Conservation (phyloP, 257 asterid species). For the Solanum habrochaites region DNA sequence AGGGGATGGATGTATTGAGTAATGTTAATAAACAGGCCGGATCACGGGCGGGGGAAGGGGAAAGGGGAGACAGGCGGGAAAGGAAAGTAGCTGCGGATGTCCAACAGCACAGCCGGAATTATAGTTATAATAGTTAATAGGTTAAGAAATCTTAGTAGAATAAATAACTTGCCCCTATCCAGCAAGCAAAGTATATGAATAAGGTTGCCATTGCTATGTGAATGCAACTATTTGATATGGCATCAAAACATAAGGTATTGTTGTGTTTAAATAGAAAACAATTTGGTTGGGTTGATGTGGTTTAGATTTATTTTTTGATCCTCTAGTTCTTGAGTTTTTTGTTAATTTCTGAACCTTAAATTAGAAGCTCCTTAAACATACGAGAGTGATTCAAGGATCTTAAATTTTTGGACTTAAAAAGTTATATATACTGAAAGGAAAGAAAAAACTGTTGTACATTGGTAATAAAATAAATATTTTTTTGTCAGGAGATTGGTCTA, state of each 20-base stretch:
- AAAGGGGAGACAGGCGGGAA: no score
- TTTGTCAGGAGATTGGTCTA: no score
- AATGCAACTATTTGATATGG: background rate
- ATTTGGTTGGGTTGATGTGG: background rate
- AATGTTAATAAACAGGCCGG: background rate
- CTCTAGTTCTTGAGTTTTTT: background rate
- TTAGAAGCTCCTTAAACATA: background rate
- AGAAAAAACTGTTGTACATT: no score
- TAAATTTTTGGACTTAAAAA: background rate
- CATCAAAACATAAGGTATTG: background rate
- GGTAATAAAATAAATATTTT: no score
- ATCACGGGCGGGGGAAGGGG: background rate
- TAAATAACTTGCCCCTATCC: background rate
- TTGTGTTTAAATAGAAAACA: background rate
- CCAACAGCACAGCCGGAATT: background rate
- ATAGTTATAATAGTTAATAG: background rate
- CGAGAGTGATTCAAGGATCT: background rate
- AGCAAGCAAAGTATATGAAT: background rate
- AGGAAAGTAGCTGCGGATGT: background rate
- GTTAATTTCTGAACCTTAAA: background rate
- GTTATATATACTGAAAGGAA: no score
- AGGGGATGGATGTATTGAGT: background rate
- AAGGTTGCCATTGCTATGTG: background rate
- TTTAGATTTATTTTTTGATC: background rate
- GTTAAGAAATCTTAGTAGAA: background rate